Evolutionary conservation across 2,329 filamentous ascomycete genomes (phyloP).

Genomic region (Fusarium sp.): DNA sequence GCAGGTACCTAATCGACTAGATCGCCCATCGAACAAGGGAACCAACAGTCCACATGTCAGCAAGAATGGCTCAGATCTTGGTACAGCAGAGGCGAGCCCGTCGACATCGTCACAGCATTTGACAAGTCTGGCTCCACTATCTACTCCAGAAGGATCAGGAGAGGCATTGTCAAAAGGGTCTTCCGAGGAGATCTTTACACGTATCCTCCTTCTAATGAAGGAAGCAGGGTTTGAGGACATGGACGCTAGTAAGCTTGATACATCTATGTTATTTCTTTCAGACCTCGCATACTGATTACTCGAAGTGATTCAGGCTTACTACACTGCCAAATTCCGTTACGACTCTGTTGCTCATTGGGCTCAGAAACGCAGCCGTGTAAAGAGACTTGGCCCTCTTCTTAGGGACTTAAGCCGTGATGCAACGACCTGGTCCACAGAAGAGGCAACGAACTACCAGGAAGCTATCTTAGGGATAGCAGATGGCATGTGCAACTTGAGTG

Average conservation of each 20-base stretch:
- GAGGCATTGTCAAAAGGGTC: not conserved
- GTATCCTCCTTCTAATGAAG: not conserved
- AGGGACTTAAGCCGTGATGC: not conserved
- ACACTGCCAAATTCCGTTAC: not conserved
- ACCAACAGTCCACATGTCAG: not conserved
- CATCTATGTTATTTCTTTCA: not conserved
- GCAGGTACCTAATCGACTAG: too few species aligned
- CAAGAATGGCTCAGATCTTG: not conserved
- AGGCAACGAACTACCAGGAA: not conserved
- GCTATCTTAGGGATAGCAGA: not conserved
- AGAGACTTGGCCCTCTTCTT: not conserved
- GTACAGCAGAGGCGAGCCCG: not conserved
- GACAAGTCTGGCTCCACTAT: not conserved
- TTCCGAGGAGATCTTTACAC: not conserved
- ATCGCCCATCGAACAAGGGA: too few species aligned
- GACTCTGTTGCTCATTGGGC: not conserved
- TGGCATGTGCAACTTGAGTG: not conserved
- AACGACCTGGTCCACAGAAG: not conserved
- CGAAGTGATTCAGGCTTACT: not conserved
- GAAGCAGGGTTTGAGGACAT: not conserved
- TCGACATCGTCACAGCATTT: not conserved
- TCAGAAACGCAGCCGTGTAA: not conserved
- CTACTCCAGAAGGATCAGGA: not conserved
- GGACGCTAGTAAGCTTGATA: not conserved
- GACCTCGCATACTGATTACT: too few species aligned